These are phyloP conservation scores for Clonostachys rhizophaga DNA, from an alignment of 2,329 filamentous ascomycete species.

Conservation along the genomic window DNA sequence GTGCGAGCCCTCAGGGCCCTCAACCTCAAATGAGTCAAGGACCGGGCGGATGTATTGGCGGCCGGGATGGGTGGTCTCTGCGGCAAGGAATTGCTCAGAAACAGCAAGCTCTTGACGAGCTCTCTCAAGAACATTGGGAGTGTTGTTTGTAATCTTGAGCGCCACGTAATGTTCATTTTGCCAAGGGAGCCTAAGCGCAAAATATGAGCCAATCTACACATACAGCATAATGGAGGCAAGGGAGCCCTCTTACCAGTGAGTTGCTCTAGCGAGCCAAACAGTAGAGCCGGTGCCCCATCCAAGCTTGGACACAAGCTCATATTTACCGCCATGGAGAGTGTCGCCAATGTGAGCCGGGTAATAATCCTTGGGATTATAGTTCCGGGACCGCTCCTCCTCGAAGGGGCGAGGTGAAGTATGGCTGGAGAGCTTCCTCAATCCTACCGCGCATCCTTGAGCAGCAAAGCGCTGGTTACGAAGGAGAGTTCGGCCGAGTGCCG, in stretches of 20 bases:
- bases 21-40: conserved; percentile 14
- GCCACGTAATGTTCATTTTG: conserved; percentile 14
- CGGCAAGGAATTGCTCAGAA: conserved; percentile 12
- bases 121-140: conserved; percentile 10
- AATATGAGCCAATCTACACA: too few relatives aligned
- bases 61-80: conserved; percentile 10
- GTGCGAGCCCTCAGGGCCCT: conserved; percentile 10
- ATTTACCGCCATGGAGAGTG: conserved; percentile 21
- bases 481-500: too few relatives aligned
- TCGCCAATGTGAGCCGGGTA: conserved; percentile 24
- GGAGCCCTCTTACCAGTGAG: too few relatives aligned
- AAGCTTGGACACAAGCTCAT: conserved; percentile 28
- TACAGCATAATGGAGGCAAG: too few relatives aligned
- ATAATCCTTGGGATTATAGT: conserved; percentile 16
- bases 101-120: conserved; percentile 14
- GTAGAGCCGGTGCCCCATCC: conserved; percentile 31
- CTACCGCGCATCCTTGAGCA: too few relatives aligned
- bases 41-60: conserved; percentile 11
- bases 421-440: too few relatives aligned
- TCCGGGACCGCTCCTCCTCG: too few relatives aligned
- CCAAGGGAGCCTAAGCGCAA: conserved; percentile 11
- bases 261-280: conserved; percentile 18
- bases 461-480: too few relatives aligned
- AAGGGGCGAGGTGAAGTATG: too few relatives aligned
- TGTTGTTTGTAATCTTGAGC: conserved; percentile 18